A percentile compares a stretch with the other conserved stretches of the same genome.
phyloP scores from a whole-genome alignment of 164 flowering plant genomes.

The Vitis rotundifolia region DNA sequence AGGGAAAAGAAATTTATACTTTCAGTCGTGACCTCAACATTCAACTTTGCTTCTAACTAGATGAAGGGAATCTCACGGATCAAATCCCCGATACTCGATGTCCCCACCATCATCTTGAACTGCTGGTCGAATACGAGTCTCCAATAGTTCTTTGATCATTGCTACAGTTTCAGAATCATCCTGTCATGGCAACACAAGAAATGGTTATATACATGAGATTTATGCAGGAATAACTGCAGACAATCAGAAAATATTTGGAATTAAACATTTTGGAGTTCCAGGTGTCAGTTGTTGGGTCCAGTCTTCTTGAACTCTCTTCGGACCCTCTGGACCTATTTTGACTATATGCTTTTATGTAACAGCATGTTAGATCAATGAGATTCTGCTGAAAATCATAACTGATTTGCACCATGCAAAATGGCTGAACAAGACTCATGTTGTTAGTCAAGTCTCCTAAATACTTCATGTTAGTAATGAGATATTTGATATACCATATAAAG shows the following conservation, averaged over 20 bases:
- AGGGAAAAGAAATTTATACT: not conserved
- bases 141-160: slow-evolving; percentile 93
- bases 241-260: too few relatives aligned
- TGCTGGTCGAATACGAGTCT: slow-evolving; percentile 92
- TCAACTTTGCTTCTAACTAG: not conserved
- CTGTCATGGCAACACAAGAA: slow-evolving; percentile 31
- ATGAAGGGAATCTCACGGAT: slow-evolving; percentile 48
- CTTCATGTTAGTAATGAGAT: too few relatives aligned
- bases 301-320: too few relatives aligned
- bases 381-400: not conserved
- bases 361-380: not conserved
- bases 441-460: not conserved
- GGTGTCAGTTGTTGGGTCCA: too few relatives aligned
- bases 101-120: slow-evolving; percentile 99
- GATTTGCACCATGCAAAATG: not conserved
- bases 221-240: not conserved
- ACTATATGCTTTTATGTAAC: not conserved
- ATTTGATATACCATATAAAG: too few relatives aligned
- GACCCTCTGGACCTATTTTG: too few relatives aligned
- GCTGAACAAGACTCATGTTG: not conserved
- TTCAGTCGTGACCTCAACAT: not conserved
- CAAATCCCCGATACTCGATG: slow-evolving; percentile 83
- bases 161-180: slow-evolving; percentile 98
- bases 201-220: not conserved
- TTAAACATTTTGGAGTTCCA: too few relatives aligned